A percentile compares a stretch with the other conserved stretches of the same genome.
Evolutionary conservation across 1,284 basidiomycete species (phyloP).

Genomic region (Cystobasidium slooffiae): DNA sequence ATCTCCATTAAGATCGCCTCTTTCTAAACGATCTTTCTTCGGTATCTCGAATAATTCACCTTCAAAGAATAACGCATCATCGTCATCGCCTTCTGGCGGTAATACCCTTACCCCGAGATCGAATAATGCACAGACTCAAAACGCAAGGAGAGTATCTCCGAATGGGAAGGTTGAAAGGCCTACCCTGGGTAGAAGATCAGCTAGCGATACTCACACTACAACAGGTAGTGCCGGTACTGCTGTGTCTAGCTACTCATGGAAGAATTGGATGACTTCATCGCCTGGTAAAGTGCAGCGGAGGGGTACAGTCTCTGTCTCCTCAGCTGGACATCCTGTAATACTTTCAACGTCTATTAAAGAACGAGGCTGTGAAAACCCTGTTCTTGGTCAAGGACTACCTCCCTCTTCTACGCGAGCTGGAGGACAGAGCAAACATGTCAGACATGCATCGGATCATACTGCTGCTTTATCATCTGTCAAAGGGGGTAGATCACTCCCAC

Average conservation of each 20-base stretch:
- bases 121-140: background rate
- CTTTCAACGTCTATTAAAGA: background rate
- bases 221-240: background rate
- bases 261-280: background rate
- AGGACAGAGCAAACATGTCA: background rate
- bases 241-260: background rate
- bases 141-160: background rate
- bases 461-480: background rate
- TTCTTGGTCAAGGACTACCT: too few relatives aligned
- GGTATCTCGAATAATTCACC: background rate
- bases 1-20: slow-evolving; percentile 3
- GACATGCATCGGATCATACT: background rate
- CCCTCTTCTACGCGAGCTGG: too few relatives aligned
- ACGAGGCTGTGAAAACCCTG: too few relatives aligned
- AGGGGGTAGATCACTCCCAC: too few relatives aligned
- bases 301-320: background rate
- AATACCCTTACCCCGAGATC: too few relatives aligned
- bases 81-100: too few relatives aligned
- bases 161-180: background rate
- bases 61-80: background rate
- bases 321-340: background rate
- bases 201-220: background rate
- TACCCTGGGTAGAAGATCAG: background rate
- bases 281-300: background rate
- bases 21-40: slow-evolving; percentile 8